Percentiles rank a stretch among this genome's conserved stretches.
These are phyloP conservation scores for Rhizopogon parksii DNA, from an alignment of 1,284 basidiomycete species.

Conservation along the genomic window DNA sequence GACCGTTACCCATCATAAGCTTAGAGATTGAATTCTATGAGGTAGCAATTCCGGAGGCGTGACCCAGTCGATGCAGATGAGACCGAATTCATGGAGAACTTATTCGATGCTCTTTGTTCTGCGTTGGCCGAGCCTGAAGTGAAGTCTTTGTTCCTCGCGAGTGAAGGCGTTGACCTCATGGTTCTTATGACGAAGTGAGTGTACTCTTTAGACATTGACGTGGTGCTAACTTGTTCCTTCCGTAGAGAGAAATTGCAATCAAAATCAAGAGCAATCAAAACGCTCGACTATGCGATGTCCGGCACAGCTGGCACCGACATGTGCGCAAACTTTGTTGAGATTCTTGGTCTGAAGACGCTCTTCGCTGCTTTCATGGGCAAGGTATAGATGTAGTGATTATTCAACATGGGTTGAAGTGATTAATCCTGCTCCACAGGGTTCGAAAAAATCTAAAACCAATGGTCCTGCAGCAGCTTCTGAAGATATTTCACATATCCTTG, in stretches of 20 bases:
- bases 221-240: conserved; percentile 9
- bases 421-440: conserved; percentile 26
- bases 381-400: conserved; percentile 35
- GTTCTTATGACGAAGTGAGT: conserved; percentile 89
- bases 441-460: conserved; percentile 54
- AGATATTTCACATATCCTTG: conserved; percentile 82
- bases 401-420: neutral
- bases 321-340: conserved; percentile 88
- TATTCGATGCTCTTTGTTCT: conserved; percentile 87
- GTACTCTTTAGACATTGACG: neutral
- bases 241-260: conserved; percentile 76
- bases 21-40: conserved; percentile 2
- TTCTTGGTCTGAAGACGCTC: conserved; percentile 79
- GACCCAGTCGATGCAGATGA: conserved; percentile 87
- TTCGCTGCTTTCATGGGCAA: conserved; percentile 94
- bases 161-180: conserved; percentile 96
- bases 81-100: conserved; percentile 95
- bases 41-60: conserved; percentile 76
- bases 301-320: conserved; percentile 64
- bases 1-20: neutral
- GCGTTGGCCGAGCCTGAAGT: conserved; percentile 67
- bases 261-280: conserved; percentile 79
- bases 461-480: conserved; percentile 60
- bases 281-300: conserved; percentile 87
- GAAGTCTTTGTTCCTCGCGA: conserved; percentile 79